A percentile compares a stretch with the other conserved stretches of the same genome.
Conservation (phyloP, 805 yeast genomes). For the Cyberlindnera samutprakarnensis region DNA sequence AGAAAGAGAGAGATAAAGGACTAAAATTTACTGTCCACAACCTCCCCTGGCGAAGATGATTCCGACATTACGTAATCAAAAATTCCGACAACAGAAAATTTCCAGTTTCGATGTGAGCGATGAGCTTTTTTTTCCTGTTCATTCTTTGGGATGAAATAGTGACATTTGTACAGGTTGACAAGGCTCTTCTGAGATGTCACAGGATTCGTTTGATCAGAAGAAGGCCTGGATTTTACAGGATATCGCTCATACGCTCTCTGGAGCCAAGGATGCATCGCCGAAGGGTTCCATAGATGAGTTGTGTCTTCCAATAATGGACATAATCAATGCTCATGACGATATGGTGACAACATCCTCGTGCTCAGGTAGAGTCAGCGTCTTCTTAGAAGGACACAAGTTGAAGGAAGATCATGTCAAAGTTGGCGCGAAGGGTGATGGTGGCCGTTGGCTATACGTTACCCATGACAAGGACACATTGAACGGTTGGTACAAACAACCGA, state of each 20-base stretch:
- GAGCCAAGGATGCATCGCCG: constrained; percentile 64
- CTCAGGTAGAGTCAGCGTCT: constrained; percentile 80
- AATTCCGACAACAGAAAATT: too few relatives aligned
- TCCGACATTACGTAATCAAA: too few relatives aligned
- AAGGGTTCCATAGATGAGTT: constrained; percentile 77
- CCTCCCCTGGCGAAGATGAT: too few relatives aligned
- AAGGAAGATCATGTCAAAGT: constrained; percentile 30
- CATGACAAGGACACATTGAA: constrained; percentile 47
- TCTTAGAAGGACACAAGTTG: constrained; percentile 62
- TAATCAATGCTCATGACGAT: constrained; percentile 54
- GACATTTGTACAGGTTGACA: too few relatives aligned
- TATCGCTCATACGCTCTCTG: constrained; percentile 35
- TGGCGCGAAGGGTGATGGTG: constrained; percentile 87
- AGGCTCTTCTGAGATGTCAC: too few relatives aligned
- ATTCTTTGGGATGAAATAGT: too few relatives aligned
- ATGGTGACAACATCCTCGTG: constrained; percentile 87
- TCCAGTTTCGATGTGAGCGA: too few relatives aligned
- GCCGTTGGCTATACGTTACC: constrained; percentile 75
- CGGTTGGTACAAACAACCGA: constrained; percentile 37
- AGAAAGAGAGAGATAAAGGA: too few relatives aligned
- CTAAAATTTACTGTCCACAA: too few relatives aligned
- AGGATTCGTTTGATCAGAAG: constrained; percentile 60
- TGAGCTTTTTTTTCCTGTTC: too few relatives aligned
- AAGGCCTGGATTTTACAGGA: constrained; percentile 47
- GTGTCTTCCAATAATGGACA: constrained; percentile 63